Conservation (phyloP, 108 stramenopile species). For the Stephanodiscus minutulus region DNA sequence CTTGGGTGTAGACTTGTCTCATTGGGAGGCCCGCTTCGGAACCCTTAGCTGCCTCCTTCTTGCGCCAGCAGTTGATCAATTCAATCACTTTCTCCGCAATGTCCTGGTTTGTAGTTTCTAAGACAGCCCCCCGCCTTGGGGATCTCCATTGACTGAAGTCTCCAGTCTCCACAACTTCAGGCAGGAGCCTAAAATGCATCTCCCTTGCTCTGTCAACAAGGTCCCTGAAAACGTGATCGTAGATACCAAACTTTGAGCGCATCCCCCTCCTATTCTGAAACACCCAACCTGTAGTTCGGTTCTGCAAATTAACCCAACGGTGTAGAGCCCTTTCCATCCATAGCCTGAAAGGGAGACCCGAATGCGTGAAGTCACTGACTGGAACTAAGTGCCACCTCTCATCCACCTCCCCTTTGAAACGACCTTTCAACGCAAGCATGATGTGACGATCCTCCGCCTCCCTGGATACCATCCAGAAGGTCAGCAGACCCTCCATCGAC, state of each 20-base stretch:
- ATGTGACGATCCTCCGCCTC: neutral
- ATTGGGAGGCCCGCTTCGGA: neutral
- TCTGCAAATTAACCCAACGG: neutral
- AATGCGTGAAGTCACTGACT: neutral
- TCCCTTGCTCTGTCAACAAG: neutral
- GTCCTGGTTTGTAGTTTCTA: neutral
- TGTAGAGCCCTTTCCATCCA: too few relatives aligned
- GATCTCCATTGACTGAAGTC: neutral
- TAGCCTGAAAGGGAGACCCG: neutral
- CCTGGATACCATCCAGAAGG: neutral
- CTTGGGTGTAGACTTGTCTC: neutral
- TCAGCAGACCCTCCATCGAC: neutral
- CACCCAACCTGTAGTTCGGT: too few relatives aligned
- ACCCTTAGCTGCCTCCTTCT: neutral
- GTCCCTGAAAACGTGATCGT: neutral
- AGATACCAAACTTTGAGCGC: neutral
- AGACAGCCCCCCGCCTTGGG: neutral
- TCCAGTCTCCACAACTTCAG: neutral
- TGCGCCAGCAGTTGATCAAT: neutral
- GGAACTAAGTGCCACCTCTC: conserved; percentile 16
- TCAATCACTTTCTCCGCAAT: neutral
- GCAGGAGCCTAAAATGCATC: neutral
- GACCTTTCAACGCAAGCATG: conserved; percentile 13
- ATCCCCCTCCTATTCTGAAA: neutral
- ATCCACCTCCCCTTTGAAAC: conserved; percentile 16